Evolutionary conservation across 495 filamentous ascomycete species (phyloP), one percentile per base, ranked within the genome.

Genomic region (Tricharina praecox): DNA sequence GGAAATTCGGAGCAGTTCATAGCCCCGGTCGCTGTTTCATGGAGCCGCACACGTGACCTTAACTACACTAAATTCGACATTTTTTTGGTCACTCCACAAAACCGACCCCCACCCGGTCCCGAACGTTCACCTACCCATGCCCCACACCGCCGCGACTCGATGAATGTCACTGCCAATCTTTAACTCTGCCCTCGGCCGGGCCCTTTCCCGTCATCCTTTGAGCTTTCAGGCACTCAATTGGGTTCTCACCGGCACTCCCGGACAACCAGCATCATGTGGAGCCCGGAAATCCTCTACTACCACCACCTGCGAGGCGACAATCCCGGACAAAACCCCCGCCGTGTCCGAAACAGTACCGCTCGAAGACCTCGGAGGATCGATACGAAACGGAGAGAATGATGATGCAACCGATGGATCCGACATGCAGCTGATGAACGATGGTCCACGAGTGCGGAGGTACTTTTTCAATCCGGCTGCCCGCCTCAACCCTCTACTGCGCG

Each of bases 101-200:
- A 32, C 7, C 28, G 28, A 13, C 16, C 16, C 15, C 34, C 34
- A 37, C 7, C 34, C 34, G 7, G 4, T 18, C 34, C 8, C 34
- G n/a, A n/a, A n/a, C 34, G 4, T 18, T 18, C 34, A 37, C 34
- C 34, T 18, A 26, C 40, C n/a, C 40, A 13, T 15, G 18, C 20
- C 40, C 3, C 19, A 8, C 11, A 24, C 23, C 40, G 23, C 23
- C 13, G 24, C 40, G 23, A 13, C 40, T 43, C 40, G 40, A 60
- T 60, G 57, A 59, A 60, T 60, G 57, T 55, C 56, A 50, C 52
- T 49, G 40, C 34, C 55, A 45, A 50, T 53, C 44, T 53, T 59
- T 50, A 46, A 51, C 47, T 53, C 53, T 15, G 42, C 57, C 19
- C 39, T 60, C 19, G 23, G 50, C 50, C 33, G 49, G 25, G 49